phyloP scores from a whole-genome alignment of 345 rosid species.

The Lepidium sativum region DNA sequence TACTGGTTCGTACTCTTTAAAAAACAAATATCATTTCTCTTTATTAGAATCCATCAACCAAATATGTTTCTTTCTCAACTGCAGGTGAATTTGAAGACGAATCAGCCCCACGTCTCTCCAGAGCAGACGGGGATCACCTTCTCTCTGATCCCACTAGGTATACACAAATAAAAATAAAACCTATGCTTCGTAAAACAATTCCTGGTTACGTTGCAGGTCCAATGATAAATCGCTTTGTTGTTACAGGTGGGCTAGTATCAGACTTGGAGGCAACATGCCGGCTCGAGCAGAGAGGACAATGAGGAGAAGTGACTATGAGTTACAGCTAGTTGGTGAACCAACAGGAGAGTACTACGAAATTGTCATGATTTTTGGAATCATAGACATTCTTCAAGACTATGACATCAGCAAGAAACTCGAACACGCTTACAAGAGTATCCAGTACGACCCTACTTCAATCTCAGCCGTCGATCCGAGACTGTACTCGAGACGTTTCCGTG shows the following conservation, averaged over 20 bases:
- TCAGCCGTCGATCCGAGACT: constrained; percentile 90
- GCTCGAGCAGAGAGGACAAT: constrained; percentile 71
- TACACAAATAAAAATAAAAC: background rate
- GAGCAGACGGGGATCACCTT: constrained; percentile 31
- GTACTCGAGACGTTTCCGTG: constrained; percentile 78
- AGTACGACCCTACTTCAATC: constrained; percentile 87
- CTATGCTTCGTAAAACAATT: background rate
- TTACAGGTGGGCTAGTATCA: constrained; percentile 72
- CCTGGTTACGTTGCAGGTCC: background rate
- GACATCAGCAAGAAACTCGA: constrained; percentile 92
- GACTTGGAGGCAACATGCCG: constrained; percentile 75
- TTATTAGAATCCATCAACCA: background rate
- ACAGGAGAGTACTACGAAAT: constrained; percentile 82
- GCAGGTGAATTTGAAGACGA: constrained; percentile 27
- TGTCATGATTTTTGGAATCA: constrained; percentile 77
- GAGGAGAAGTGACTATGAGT: constrained; percentile 48
- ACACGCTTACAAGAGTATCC: constrained; percentile 88
- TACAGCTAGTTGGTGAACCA: constrained; percentile 69
- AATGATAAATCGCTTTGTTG: background rate
- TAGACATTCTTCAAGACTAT: constrained; percentile 89
- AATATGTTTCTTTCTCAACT: background rate
- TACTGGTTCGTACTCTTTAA: constrained; percentile 2
- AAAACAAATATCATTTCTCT: background rate
- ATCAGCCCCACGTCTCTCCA: constrained; percentile 28
- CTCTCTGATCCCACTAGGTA: constrained; percentile 31